A percentile compares a stretch with the other conserved stretches of the same genome.
Evolutionary conservation across 1,284 basidiomycete genomes (phyloP).

Genomic region (Veloporphyrellus conicus): DNA sequence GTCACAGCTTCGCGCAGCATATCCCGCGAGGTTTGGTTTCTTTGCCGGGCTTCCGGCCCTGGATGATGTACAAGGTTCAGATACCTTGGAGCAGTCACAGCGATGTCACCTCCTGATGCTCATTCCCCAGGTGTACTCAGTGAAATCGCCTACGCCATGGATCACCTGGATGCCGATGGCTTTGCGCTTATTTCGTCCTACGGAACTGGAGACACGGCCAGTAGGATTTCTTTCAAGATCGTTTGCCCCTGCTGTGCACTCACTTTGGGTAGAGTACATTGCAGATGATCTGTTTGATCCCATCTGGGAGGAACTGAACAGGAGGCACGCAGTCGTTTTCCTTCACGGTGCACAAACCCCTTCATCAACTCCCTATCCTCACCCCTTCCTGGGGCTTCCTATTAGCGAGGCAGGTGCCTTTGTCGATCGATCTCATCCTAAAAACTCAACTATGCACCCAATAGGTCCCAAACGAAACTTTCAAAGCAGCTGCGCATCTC

Average conservation of each 20-base stretch:
- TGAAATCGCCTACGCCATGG: constrained; percentile 57
- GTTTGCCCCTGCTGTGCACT: constrained; percentile 1
- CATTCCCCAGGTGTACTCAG: constrained; percentile 43
- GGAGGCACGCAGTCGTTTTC: constrained; percentile 56
- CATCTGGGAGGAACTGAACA: constrained; percentile 63
- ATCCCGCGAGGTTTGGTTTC: constrained; percentile 60
- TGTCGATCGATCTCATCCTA: constrained; percentile 11
- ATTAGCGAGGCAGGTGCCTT: constrained; percentile 52
- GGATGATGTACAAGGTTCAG: constrained; percentile 53
- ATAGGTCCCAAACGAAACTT: constrained; percentile 73
- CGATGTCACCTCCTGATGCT: constrained; percentile 6
- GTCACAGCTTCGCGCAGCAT: constrained; percentile 42
- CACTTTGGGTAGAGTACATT: constrained; percentile 48
- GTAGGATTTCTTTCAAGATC: constrained; percentile 32
- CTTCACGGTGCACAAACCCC: constrained; percentile 65
- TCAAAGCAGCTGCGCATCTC: constrained; percentile 70
- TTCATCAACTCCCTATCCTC: constrained; percentile 58
- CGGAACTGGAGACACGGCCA: constrained; percentile 44
- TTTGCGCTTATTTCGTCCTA: constrained; percentile 61
- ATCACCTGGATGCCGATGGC: constrained; percentile 57
- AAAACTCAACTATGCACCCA: constrained; percentile 17
- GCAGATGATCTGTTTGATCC: constrained; percentile 58
- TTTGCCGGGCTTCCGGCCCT: constrained; percentile 61
- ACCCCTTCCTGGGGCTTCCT: constrained; percentile 59
- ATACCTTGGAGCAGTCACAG: constrained; percentile 3